Percentiles rank a stretch among this genome's conserved stretches.
phyloP scores from a whole-genome alignment of 331 rosid species.

The Pyracantha coccinea region DNA sequence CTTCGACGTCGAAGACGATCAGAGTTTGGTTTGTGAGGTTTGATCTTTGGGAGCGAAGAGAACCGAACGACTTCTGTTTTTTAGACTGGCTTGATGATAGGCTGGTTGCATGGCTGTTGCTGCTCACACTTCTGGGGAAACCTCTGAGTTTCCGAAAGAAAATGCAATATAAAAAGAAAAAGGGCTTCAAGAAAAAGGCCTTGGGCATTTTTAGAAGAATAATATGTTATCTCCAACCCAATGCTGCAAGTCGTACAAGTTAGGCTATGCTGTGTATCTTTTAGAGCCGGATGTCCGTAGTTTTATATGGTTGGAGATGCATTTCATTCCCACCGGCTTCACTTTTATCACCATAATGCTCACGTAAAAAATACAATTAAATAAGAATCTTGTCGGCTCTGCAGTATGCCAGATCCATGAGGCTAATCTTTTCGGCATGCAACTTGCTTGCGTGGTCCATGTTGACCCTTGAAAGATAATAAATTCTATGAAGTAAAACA shows the following conservation, averaged over 20 bases:
- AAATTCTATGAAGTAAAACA: too few species aligned
- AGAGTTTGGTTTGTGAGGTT: conserved; percentile 40
- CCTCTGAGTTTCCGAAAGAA: conserved; percentile 36
- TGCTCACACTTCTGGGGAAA: conserved; percentile 27
- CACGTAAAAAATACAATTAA: background rate
- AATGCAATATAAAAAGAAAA: conserved; percentile 43
- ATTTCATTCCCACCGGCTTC: background rate
- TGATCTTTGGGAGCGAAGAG: conserved; percentile 27
- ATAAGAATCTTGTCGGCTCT: background rate
- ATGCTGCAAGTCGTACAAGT: background rate
- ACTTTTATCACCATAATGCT: background rate
- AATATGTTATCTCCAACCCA: background rate
- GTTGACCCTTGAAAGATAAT: too few species aligned
- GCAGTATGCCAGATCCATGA: background rate
- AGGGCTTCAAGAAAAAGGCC: conserved; percentile 36
- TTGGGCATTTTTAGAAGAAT: conserved; percentile 2
- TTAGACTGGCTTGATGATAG: conserved; percentile 6
- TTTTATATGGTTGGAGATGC: background rate
- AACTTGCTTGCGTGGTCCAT: too few species aligned
- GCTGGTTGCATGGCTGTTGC: background rate
- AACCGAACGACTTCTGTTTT: conserved; percentile 24
- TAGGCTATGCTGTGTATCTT: background rate
- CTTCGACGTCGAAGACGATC: conserved; percentile 64
- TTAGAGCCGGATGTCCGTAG: background rate
- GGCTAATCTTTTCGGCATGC: background rate